Evolutionary conservation across 1,139 yeast species (phyloP).

Genomic region (Geotrichum restrictum): DNA sequence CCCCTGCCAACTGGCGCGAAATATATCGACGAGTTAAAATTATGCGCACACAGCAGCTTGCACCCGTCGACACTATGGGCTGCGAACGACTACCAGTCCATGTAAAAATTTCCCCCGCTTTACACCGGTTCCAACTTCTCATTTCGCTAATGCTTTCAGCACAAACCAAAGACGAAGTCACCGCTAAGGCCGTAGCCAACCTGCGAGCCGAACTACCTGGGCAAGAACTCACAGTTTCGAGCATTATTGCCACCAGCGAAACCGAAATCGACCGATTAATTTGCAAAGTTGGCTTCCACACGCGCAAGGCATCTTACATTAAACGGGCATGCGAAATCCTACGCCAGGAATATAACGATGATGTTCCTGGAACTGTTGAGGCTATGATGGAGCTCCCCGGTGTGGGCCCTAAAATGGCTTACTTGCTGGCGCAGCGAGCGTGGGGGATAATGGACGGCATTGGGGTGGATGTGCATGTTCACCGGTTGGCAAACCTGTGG

Average conservation of each 20-base stretch:
- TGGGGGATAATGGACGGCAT: slow-evolving; percentile 75
- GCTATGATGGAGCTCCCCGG: slow-evolving; percentile 76
- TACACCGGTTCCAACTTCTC: slow-evolving; percentile 67
- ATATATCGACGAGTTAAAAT: slow-evolving; percentile 59
- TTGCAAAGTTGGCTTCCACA: slow-evolving; percentile 83
- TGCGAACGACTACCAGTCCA: slow-evolving; percentile 66
- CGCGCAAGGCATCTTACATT: slow-evolving; percentile 68
- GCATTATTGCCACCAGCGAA: slow-evolving; percentile 51
- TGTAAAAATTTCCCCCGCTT: slow-evolving; percentile 34
- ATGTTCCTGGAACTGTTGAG: slow-evolving; percentile 57
- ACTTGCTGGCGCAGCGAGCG: slow-evolving; percentile 70
- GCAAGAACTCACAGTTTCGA: slow-evolving; percentile 33
- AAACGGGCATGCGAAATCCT: slow-evolving; percentile 58
- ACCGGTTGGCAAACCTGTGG: slow-evolving; percentile 77
- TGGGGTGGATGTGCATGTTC: slow-evolving; percentile 93
- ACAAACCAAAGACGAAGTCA: slow-evolving; percentile 88
- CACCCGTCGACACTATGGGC: slow-evolving; percentile 90
- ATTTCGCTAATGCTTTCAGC: slow-evolving; percentile 83
- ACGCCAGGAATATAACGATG: slow-evolving; percentile 52
- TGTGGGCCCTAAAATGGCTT: slow-evolving; percentile 96
- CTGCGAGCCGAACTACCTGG: slow-evolving; percentile 46
- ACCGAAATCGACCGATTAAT: slow-evolving; percentile 59
- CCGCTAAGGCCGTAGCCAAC: slow-evolving; percentile 63
- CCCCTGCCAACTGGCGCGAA: slow-evolving; percentile 36
- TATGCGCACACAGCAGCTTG: slow-evolving; percentile 59